Conservation (phyloP, 768 basidiomycete species). For the Boletus sp. region DNA sequence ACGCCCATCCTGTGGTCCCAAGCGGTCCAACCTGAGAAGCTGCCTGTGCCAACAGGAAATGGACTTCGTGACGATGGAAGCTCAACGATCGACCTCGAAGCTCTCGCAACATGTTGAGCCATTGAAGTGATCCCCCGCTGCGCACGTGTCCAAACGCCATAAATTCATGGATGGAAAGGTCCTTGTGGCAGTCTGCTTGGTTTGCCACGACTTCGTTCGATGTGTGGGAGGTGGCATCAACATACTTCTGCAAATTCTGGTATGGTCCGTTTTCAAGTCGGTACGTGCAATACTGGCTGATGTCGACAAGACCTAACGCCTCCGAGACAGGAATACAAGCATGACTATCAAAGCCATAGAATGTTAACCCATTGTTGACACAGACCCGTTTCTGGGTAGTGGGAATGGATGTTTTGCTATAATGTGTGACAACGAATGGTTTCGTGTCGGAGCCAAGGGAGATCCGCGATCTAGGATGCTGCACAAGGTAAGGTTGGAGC, state of each 20-base stretch:
- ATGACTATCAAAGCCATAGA: constrained; percentile 29
- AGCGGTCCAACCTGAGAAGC: constrained; percentile 34
- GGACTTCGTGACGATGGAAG: too few relatives aligned
- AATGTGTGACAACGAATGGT: constrained; percentile 18
- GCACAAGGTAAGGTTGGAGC: constrained; percentile 10
- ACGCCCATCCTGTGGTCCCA: constrained; percentile 19
- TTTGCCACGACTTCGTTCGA: constrained; percentile 43
- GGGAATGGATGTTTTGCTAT: constrained; percentile 14
- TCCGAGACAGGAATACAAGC: constrained; percentile 11
- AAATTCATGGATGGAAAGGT: constrained; percentile 2
- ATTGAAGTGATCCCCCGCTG: too few relatives aligned
- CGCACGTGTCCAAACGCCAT: too few relatives aligned
- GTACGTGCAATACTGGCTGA: constrained; percentile 31
- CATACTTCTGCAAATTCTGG: constrained; percentile 32
- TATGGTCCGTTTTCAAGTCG: constrained; percentile 34
- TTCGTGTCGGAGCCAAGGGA: constrained; percentile 18
- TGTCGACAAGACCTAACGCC: constrained; percentile 10
- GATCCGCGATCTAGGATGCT: too few relatives aligned
- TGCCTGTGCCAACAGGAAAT: too few relatives aligned
- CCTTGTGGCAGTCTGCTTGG: constrained; percentile 39
- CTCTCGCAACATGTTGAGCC: too few relatives aligned
- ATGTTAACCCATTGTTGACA: constrained; percentile 34
- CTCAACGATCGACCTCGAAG: too few relatives aligned
- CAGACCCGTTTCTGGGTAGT: constrained; percentile 13
- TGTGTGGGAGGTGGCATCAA: constrained; percentile 35